Percentiles rank a stretch among this genome's conserved stretches.
These are phyloP conservation scores for Pythium phragmitis DNA, from an alignment of 352 stramenopile species.

Conservation along the genomic window DNA sequence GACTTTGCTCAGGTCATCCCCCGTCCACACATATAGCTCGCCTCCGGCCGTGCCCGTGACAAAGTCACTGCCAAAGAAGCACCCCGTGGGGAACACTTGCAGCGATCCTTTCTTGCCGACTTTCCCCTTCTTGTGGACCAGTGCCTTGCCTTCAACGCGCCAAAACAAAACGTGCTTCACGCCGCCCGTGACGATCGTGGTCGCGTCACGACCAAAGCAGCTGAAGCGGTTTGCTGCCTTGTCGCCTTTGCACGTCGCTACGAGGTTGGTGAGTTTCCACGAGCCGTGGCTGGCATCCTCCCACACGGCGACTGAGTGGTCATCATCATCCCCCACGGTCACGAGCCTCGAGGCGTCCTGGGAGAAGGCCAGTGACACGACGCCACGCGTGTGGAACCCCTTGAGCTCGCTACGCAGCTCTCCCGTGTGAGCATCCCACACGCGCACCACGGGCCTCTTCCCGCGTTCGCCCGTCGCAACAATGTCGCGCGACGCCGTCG, in stretches of 20 bases:
- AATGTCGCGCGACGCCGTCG: constrained; percentile 62
- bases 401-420: constrained; percentile 60
- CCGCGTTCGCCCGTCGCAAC: constrained; percentile 86
- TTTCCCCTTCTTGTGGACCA: constrained; percentile 51
- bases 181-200: constrained; percentile 53
- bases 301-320: constrained; percentile 82
- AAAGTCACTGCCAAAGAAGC: constrained; percentile 45
- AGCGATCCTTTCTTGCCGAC: constrained; percentile 62
- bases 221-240: constrained; percentile 59
- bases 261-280: constrained; percentile 52
- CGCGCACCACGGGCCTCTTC: constrained; percentile 65
- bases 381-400: constrained; percentile 65
- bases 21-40: constrained; percentile 63
- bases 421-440: constrained; percentile 85
- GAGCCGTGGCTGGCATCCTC: constrained; percentile 61
- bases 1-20: constrained; percentile 41
- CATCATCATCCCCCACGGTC: constrained; percentile 78
- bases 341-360: constrained; percentile 52
- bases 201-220: constrained; percentile 36
- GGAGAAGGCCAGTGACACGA: constrained; percentile 72
- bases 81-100: constrained; percentile 49
- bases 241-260: constrained; percentile 51
- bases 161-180: constrained; percentile 76
- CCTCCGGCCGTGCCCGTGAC: constrained; percentile 51
- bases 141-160: constrained; percentile 52